Percentiles rank a stretch among this genome's conserved stretches.
Conservation (phyloP, 2,329 filamentous ascomycete genomes). For the Juglanconis juglandina region DNA sequence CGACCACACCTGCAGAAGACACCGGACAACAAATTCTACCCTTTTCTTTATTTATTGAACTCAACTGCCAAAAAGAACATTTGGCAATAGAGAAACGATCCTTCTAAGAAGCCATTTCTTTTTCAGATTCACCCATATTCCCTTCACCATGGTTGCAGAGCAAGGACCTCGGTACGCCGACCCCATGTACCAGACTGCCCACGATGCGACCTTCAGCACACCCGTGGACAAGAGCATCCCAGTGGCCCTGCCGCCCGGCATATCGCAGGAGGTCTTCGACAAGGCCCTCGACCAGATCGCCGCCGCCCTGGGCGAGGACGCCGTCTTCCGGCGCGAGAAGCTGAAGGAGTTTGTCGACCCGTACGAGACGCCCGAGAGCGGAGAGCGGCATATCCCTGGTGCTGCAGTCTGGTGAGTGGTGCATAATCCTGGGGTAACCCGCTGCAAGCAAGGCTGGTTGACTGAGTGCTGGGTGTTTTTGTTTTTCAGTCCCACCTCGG, state of each 20-base stretch:
- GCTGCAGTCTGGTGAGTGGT: conserved; percentile 37
- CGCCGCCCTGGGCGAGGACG: conserved; percentile 32
- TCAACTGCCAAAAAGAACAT: too few species aligned
- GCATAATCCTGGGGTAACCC: not conserved
- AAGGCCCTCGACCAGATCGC: conserved; percentile 33
- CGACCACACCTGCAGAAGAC: too few species aligned
- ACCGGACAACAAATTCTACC: too few species aligned
- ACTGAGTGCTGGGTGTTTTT: not conserved
- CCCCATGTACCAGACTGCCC: conserved; percentile 38
- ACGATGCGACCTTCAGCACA: conserved; percentile 38
- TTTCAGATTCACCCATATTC: too few species aligned
- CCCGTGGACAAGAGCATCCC: conserved; percentile 35
- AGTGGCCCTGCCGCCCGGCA: conserved; percentile 37
- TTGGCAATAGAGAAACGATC: too few species aligned
- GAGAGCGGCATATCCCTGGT: conserved; percentile 37
- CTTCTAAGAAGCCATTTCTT: too few species aligned
- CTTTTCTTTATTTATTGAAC: too few species aligned
- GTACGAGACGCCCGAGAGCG: conserved; percentile 41
- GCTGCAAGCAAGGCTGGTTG: too few species aligned
- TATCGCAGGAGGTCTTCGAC: conserved; percentile 34
- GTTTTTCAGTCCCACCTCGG: conserved; percentile 30
- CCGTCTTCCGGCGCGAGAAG: conserved; percentile 35
- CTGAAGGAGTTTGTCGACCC: conserved; percentile 44
- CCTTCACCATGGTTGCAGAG: conserved; percentile 4
- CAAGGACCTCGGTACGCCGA: conserved; percentile 30